Conservation (phyloP, 2,329 filamentous ascomycete species). For the Colletotrichum tabaci region DNA sequence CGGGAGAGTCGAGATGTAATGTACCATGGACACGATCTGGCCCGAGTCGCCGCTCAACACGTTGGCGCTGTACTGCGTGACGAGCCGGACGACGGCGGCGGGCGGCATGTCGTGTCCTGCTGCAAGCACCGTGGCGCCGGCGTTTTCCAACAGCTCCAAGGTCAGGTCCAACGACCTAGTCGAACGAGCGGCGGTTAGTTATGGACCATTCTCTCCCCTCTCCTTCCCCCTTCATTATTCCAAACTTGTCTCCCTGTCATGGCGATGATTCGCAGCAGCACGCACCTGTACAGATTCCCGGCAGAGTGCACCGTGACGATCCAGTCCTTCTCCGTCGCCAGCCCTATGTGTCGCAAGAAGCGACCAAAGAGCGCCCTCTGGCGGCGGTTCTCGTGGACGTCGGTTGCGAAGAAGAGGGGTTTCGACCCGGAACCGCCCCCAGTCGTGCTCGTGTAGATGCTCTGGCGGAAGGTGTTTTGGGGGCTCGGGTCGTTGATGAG, state of each 20-base stretch:
- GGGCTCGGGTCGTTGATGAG: slow-evolving; percentile 53
- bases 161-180: slow-evolving; percentile 56
- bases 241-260: too few species aligned
- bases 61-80: slow-evolving; percentile 54
- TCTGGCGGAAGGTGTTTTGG: slow-evolving; percentile 55
- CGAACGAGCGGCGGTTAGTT: too few species aligned
- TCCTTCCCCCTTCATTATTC: neutral
- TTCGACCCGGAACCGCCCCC: slow-evolving; percentile 55
- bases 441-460: slow-evolving; percentile 57
- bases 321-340: slow-evolving; percentile 56
- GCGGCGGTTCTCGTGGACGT: slow-evolving; percentile 57
- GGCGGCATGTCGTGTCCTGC: slow-evolving; percentile 51
- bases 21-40: slow-evolving; percentile 55
- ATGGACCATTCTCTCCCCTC: neutral
- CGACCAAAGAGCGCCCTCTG: slow-evolving; percentile 55
- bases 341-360: slow-evolving; percentile 49
- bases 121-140: slow-evolving; percentile 56
- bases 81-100: slow-evolving; percentile 46
- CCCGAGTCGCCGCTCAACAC: slow-evolving; percentile 56
- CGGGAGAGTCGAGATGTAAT: slow-evolving; percentile 52
- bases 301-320: slow-evolving; percentile 55
- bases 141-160: slow-evolving; percentile 57
- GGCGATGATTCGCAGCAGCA: too few species aligned
- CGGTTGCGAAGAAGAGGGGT: slow-evolving; percentile 57
- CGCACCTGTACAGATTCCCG: slow-evolving; percentile 57